A percentile compares a stretch with the other conserved stretches of the same genome.
These are phyloP conservation scores for Candida tunisiensis DNA, from an alignment of 1,139 yeast genomes.

Conservation along the genomic window DNA sequence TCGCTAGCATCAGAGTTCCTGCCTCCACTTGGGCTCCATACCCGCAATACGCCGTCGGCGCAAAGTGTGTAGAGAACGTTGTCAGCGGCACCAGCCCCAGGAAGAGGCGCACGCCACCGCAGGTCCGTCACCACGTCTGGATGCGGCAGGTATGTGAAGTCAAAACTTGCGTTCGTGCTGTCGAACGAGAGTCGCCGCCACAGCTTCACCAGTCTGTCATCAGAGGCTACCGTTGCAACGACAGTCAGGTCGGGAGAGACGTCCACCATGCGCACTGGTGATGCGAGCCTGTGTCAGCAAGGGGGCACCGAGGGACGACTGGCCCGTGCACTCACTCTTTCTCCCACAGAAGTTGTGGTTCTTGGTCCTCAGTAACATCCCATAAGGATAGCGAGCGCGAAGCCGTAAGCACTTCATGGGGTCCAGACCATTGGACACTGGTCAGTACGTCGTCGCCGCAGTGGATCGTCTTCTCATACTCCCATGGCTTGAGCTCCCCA, in stretches of 20 bases:
- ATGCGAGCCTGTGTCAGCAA: no score
- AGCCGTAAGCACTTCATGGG: no score
- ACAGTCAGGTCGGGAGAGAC: conserved; percentile 50
- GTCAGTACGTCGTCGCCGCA: no score
- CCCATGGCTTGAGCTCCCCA: no score
- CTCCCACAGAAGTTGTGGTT: no score
- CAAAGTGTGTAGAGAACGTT: conserved; percentile 45
- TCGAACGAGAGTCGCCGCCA: conserved; percentile 71
- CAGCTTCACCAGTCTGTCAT: conserved; percentile 53
- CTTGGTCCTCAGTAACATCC: no score
- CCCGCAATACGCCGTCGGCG: conserved; percentile 36
- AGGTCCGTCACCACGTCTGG: conserved; percentile 38
- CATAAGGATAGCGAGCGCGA: no score
- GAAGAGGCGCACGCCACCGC: conserved; percentile 29
- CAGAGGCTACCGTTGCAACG: conserved; percentile 38
- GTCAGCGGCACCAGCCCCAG: conserved; percentile 17
- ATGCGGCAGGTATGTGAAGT: conserved; percentile 51
- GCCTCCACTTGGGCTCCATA: conserved; percentile 70
- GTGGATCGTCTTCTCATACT: no score
- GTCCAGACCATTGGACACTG: no score
- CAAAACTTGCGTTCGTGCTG: conserved; percentile 48
- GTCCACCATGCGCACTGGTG: conserved; percentile 34
- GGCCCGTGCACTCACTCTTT: no score
- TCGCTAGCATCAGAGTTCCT: conserved; percentile 38
- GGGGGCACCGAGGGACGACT: no score